Evolutionary conservation across 495 filamentous ascomycete species (phyloP), one percentile per base, ranked within the genome.

Genomic region (Tuber indicum): DNA sequence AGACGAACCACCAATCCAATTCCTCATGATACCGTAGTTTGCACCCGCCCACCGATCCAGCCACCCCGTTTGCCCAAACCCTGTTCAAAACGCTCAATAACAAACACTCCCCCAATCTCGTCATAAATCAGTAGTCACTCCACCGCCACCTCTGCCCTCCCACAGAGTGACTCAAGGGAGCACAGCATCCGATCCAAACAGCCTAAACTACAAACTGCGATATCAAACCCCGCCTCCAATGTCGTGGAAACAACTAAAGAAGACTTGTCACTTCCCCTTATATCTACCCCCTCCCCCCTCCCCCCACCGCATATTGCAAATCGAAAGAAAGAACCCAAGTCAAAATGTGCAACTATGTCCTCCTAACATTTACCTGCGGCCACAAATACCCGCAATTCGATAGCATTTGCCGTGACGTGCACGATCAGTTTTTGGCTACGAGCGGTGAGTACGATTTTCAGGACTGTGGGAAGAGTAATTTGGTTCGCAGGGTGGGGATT

Each of bases 331-430:
- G 73, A 66, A 14, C 36, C 6, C 1, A 74, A 62, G 10, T 8
- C 32, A 74, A 19, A 44, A 80, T 80, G 78, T 80, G 78, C 46
- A 76, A 80, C 72, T 80, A 71, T 44, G 72, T 79, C 42, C 66
- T 49, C 26, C 77, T 80, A 49, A 12, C 74, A 21, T 80, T 73
- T 70, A 74, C 71, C 36, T 80, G 78, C 39, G 71, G 74, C 21
- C 77, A 80, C 32, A 47, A n/a, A 0, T 76, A 32, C 47, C 69
- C 74, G 2, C 77, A 80, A 42, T 80, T 80, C 66, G 74, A 80
- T 72, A 80, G 66, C 26, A 74, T 80, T 1, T 80, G 78, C 47
- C 47, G 77, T 14, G 32, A 41, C 32, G 21, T 80, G 36, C 46
- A 42, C 42, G 72, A 74, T 23, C 77, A 80, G 70, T 74, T 80